These are phyloP conservation scores for Ogataea allantospora DNA, from an alignment of 805 yeast species.

Conservation along the genomic window DNA sequence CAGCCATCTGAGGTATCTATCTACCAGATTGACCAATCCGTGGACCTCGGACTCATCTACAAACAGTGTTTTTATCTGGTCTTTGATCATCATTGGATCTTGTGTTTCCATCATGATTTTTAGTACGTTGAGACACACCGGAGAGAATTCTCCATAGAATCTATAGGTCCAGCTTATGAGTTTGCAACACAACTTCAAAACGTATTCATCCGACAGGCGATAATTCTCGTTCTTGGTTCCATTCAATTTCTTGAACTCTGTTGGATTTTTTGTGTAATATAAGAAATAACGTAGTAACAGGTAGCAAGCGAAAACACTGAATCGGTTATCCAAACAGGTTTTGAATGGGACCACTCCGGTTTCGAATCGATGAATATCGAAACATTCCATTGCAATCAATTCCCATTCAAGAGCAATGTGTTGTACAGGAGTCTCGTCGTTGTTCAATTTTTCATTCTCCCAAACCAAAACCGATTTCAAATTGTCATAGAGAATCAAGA, in stretches of 20 bases:
- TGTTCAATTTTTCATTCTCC: conserved; percentile 31
- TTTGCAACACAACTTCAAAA: conserved; percentile 45
- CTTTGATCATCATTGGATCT: conserved; percentile 40
- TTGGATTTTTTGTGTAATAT: conserved; percentile 20
- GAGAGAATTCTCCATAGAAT: conserved; percentile 58
- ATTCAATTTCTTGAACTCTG: conserved; percentile 27
- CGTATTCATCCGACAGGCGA: conserved; percentile 33
- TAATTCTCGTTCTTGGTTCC: conserved; percentile 19
- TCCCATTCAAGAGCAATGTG: conserved; percentile 77
- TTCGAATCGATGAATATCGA: conserved; percentile 46
- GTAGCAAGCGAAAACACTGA: conserved; percentile 58
- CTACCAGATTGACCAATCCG: conserved; percentile 26
- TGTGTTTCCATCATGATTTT: conserved; percentile 38
- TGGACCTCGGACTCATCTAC: conserved; percentile 19
- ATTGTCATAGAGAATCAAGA: conserved; percentile 67
- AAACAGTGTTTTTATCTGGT: conserved; percentile 40
- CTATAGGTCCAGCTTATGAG: conserved; percentile 61
- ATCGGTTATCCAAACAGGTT: conserved; percentile 54
- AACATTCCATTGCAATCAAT: conserved; percentile 56
- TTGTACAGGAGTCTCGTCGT: conserved; percentile 30
- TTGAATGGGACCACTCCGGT: conserved; percentile 52
- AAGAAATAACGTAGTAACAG: conserved; percentile 47
- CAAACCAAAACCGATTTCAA: conserved; percentile 73
- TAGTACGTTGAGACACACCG: conserved; percentile 40
- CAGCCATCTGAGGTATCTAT: conserved; percentile 31